Percentiles rank a stretch among this genome's conserved stretches.
phyloP scores from a whole-genome alignment of 176 grass and related monocot species.

The Aechmea fasciata region DNA sequence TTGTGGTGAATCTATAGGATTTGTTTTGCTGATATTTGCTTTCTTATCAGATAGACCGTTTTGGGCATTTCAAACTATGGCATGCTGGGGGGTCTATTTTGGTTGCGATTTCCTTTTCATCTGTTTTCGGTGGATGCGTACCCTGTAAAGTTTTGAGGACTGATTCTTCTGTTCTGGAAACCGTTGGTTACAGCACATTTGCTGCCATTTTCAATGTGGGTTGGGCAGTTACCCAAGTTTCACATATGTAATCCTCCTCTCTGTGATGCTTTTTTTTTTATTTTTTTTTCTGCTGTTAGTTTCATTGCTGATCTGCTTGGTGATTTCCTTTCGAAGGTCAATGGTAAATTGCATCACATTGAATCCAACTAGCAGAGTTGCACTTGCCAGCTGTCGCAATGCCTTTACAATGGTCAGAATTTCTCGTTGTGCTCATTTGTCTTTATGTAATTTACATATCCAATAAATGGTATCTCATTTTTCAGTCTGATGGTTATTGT shows the following conservation, averaged over 20 bases:
- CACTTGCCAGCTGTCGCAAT: constrained; percentile 93
- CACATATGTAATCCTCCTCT: constrained; percentile 69
- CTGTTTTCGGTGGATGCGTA: constrained; percentile 83
- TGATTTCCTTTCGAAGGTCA: constrained; percentile 42
- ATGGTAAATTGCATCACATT: constrained; percentile 99
- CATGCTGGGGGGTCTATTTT: constrained; percentile 91
- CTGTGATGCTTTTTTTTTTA: constrained; percentile 20
- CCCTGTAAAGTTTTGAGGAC: constrained; percentile 71
- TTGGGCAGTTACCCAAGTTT: constrained; percentile 95
- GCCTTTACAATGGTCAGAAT: constrained; percentile 91
- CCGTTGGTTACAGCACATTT: constrained; percentile 89
- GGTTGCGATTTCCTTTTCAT: constrained; percentile 93
- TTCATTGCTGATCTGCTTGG: constrained; percentile 3
- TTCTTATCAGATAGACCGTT: constrained; percentile 78
- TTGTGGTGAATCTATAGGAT: too few species aligned
- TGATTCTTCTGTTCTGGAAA: constrained; percentile 52
- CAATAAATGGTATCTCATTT: constrained; percentile 18
- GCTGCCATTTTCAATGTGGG: constrained; percentile 95
- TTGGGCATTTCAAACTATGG: constrained; percentile 96
- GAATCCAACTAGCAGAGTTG: constrained; percentile 85
- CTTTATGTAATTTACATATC: background rate
- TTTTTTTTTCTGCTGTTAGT: constrained; percentile 14
- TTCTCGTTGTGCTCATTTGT: constrained; percentile 20
- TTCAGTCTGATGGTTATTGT: constrained; percentile 24
- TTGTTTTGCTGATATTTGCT: background rate